Evolutionary conservation across 1,284 basidiomycete species (phyloP).

Genomic region (Amylostereum chailletii): DNA sequence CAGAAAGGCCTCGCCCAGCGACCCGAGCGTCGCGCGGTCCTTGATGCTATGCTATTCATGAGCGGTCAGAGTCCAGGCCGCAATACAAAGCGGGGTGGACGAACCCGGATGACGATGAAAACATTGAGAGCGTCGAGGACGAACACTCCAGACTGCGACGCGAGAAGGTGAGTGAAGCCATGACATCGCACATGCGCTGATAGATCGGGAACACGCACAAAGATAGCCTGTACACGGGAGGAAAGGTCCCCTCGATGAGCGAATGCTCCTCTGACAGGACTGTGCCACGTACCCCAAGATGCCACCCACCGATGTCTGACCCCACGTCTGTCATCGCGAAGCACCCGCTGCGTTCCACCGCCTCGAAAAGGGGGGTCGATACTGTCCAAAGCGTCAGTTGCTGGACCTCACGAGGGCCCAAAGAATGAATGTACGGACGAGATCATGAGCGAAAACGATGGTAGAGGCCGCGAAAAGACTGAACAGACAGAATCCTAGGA

Average conservation of each 20-base stretch:
- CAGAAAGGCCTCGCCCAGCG: constrained; percentile 9
- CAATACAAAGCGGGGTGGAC: neutral
- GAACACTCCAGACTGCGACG: constrained; percentile 3
- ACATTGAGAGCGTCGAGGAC: constrained; percentile 11
- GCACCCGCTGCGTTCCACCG: too few relatives aligned
- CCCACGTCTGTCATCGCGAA: too few relatives aligned
- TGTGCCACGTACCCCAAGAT: too few relatives aligned
- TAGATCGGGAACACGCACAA: constrained; percentile 1
- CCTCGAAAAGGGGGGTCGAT: too few relatives aligned
- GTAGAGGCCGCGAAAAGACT: constrained; percentile 2
- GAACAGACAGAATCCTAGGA: constrained; percentile 9
- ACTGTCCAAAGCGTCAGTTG: too few relatives aligned
- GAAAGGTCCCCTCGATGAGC: too few relatives aligned
- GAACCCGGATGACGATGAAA: constrained; percentile 7
- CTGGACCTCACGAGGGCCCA: neutral
- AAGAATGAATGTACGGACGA: constrained; percentile 2
- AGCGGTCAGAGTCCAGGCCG: neutral
- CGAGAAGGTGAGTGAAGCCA: neutral
- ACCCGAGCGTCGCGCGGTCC: constrained; percentile 8
- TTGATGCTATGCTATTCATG: constrained; percentile 7
- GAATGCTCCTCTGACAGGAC: too few relatives aligned
- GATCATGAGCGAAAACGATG: constrained; percentile 3
- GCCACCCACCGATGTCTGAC: too few relatives aligned
- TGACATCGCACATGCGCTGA: neutral
- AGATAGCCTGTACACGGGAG: constrained; percentile 2